These are phyloP conservation scores for Nicotiana sylvestris DNA, from an alignment of 257 asterid genomes.

Conservation along the genomic window DNA sequence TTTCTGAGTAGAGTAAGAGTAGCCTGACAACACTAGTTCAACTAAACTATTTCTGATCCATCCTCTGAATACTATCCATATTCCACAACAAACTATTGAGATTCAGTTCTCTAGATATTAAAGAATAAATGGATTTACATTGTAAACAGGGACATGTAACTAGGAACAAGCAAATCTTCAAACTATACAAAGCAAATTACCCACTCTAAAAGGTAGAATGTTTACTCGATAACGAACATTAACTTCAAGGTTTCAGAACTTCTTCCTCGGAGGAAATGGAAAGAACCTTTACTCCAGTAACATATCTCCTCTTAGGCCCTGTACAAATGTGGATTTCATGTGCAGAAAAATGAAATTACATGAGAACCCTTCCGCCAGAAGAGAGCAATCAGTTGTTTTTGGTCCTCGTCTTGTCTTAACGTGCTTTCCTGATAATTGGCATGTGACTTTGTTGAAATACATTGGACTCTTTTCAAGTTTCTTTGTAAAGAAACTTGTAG, in stretches of 20 bases:
- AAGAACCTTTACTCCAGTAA: background rate
- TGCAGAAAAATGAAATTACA: background rate
- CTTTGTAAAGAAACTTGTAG: too few species aligned
- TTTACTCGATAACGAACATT: background rate
- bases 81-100: background rate
- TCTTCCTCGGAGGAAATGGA: background rate
- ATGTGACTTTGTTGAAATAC: background rate
- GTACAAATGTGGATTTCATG: background rate
- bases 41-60: background rate
- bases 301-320: background rate
- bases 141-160: background rate
- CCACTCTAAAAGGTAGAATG: background rate
- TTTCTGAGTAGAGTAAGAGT: too few species aligned
- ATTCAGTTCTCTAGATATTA: background rate
- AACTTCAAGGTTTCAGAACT: background rate
- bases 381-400: conserved; percentile 10
- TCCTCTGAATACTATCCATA: background rate
- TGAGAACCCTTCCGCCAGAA: background rate
- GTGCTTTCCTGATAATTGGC: conserved; percentile 39
- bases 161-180: background rate
- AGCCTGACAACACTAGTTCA: too few species aligned
- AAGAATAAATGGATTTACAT: background rate
- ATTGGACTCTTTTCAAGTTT: background rate
- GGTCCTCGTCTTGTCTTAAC: conserved; percentile 32
- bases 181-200: background rate